Base-by-base conservation (phyloP, 2,329 filamentous ascomycete genomes). In the Sphaceloma murrayae region DNA sequence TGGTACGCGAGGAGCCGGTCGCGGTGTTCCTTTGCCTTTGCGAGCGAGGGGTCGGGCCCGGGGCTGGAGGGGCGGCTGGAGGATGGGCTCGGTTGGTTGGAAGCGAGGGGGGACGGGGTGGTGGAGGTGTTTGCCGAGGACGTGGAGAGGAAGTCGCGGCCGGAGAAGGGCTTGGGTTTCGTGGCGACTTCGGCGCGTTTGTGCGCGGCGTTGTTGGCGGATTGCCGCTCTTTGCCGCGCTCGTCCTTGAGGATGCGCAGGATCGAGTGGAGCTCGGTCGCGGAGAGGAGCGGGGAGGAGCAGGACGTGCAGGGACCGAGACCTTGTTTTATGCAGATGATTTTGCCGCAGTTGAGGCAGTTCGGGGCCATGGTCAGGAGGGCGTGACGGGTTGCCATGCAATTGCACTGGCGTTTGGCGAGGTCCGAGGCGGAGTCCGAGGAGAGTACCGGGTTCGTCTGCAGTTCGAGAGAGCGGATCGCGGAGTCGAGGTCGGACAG, bases 301-400 rank as follows among this genome's bases (percentile, higher is more conserved):
- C 91, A 98, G 58, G 85, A 95, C 0, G 89, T 95, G 62, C 91
- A 98, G 0, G 89, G 89, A 0, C 89, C 89, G 1, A 96, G 71
- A 0, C 91, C 91, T 63, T 98, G 88, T 56, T 91, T 88, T 17
- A 94, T 78, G 60, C 91, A 98, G 45, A 96, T 81, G 9, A 98
- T 86, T 61, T 96, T 96, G 48, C 91, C 91, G 56, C 91, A 98
- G 33, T 75, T 80, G 11, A 93, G 67, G 59, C 91, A 98, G 60
- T 96, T 98, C 1, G 91, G 91, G 0, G 88, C 87, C 0, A 89
- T 87, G n/a, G 77, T 77, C 33, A 95, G 81, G 2, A 96, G 74
- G 1, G 89, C 85, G 61, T 98, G 91, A 1, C 85, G 77, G 0
- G 83, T 79, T 0, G 85, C 91, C 56, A 93, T 86, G 61, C 91